These are phyloP conservation scores for Ogataea pini DNA, from an alignment of 805 yeast genomes.

Conservation along the genomic window DNA sequence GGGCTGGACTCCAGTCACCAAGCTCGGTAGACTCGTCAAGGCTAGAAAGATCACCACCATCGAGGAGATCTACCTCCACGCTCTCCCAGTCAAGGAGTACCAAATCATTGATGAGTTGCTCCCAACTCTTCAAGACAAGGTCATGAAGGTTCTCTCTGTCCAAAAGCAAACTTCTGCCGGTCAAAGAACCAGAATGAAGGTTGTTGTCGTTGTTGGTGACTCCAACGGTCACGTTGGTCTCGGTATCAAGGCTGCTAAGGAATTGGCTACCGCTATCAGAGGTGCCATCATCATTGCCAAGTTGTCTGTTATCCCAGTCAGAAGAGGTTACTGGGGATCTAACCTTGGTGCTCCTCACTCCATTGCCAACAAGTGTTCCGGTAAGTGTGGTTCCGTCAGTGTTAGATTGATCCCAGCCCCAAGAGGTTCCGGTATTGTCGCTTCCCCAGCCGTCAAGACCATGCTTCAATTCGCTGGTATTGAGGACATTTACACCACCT, in stretches of 20 bases:
- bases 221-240: slow-evolving; percentile 99
- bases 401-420: slow-evolving; percentile 99
- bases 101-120: slow-evolving; percentile 96
- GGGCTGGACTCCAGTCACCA: slow-evolving; percentile 99
- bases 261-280: slow-evolving; percentile 99
- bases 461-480: slow-evolving; percentile 99
- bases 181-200: slow-evolving; percentile 99
- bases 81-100: slow-evolving; percentile 99
- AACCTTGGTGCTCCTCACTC: slow-evolving; percentile 99
- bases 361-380: slow-evolving; percentile 95
- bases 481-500: slow-evolving; percentile 98
- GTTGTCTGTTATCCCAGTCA: slow-evolving; percentile 97
- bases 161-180: slow-evolving; percentile 99
- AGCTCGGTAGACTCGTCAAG: slow-evolving; percentile 99
- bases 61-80: slow-evolving; percentile 99
- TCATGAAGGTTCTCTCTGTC: slow-evolving; percentile 99
- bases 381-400: slow-evolving; percentile 99
- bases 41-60: slow-evolving; percentile 96
- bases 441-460: slow-evolving; percentile 99
- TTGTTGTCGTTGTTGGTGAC: slow-evolving; percentile 99
- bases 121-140: slow-evolving; percentile 96
- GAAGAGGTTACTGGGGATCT: slow-evolving; percentile 99
- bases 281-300: slow-evolving; percentile 99
- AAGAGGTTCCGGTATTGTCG: slow-evolving; percentile 99
- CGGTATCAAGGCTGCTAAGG: slow-evolving; percentile 99